These are phyloP conservation scores for Spergularia marina DNA, from an alignment of 148 eudicot genomes.

Conservation along the genomic window DNA sequence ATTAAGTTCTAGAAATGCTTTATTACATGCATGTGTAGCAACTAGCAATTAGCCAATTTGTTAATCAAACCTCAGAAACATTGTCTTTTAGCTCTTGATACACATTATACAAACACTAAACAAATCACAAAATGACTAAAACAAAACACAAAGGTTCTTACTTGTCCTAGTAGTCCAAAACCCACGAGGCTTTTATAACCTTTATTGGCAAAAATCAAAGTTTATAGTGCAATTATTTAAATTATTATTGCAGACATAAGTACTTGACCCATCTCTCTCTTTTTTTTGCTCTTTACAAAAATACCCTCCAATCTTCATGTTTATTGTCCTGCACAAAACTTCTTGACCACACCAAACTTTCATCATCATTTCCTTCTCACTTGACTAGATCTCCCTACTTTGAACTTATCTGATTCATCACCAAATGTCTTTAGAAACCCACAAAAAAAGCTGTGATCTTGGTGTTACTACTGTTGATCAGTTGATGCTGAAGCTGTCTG, in stretches of 20 bases:
- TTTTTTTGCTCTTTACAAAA: no score
- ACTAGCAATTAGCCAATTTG: no score
- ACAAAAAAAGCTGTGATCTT: not conserved
- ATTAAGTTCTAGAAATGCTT: no score
- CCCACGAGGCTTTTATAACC: slow-evolving; percentile 1
- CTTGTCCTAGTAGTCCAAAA: slow-evolving; percentile 21
- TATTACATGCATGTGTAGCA: no score
- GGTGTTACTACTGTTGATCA: not conserved
- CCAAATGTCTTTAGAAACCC: not conserved
- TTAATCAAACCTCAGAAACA: no score
- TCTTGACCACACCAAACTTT: slow-evolving; percentile 1
- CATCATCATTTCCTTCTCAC: not conserved
- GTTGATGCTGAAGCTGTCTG: not conserved
- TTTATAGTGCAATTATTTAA: no score
- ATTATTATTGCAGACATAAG: not conserved
- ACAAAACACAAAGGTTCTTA: not conserved
- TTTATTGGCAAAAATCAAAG: not conserved
- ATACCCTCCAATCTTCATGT: not conserved
- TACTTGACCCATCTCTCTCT: not conserved
- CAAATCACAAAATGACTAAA: no score
- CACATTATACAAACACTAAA: no score
- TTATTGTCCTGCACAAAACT: not conserved
- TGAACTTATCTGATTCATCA: not conserved
- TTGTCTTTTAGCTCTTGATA: no score
- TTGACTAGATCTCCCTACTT: slow-evolving; percentile 3